phyloP scores from a whole-genome alignment of 106 monocot species.

The Dendrobium nobile region DNA sequence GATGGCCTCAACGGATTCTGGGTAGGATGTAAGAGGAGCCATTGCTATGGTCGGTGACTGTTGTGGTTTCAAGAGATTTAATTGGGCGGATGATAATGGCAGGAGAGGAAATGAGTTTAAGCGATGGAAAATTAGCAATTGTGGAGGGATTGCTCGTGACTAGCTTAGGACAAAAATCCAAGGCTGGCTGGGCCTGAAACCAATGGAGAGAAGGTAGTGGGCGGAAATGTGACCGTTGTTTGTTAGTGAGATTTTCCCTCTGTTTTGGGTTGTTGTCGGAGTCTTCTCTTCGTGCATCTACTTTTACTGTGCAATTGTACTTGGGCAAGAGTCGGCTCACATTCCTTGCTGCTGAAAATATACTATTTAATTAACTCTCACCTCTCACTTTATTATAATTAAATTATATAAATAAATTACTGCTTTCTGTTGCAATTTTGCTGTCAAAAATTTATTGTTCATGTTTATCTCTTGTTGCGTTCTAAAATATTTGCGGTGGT shows the following conservation, averaged over 20 bases:
- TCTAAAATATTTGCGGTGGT: too few species aligned
- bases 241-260: constrained; percentile 2
- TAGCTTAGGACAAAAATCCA: constrained; percentile 4
- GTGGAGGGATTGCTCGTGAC: constrained; percentile 39
- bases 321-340: too few species aligned
- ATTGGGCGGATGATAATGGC: background rate
- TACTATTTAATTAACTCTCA: too few species aligned
- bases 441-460: too few species aligned
- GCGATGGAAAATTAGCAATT: background rate
- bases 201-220: background rate
- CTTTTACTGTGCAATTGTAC: too few species aligned
- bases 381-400: too few species aligned
- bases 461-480: too few species aligned
- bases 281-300: too few species aligned
- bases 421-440: too few species aligned
- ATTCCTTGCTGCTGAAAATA: too few species aligned
- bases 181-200: background rate
- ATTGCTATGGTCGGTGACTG: constrained; percentile 10
- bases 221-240: constrained; percentile 1
- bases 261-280: too few species aligned
- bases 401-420: too few species aligned
- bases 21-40: constrained; percentile 2
- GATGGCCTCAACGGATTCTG: constrained; percentile 26
- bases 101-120: background rate
- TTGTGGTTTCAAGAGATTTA: background rate